A percentile compares a stretch with the other conserved stretches of the same genome.
Evolutionary conservation across 306 rosid genomes (phyloP).

Genomic region (Pterocarpus santalinus): DNA sequence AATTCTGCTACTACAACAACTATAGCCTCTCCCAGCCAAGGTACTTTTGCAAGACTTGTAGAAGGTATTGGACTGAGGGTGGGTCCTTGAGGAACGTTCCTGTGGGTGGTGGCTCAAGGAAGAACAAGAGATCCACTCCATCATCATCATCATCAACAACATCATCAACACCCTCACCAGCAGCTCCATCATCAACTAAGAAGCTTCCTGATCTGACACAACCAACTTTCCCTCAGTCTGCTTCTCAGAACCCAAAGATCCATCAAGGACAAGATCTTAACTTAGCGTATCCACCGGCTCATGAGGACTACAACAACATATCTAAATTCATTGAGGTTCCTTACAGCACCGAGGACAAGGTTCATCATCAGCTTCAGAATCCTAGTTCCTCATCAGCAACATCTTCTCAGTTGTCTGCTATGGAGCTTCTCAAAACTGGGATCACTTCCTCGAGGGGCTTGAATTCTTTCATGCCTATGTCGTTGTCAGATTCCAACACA

Average conservation of each 20-base stretch:
- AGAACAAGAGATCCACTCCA: conserved; percentile 80
- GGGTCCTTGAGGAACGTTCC: conserved; percentile 96
- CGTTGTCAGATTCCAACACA: conserved; percentile 48
- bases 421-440: conserved; percentile 80
- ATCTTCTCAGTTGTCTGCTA: conserved; percentile 60
- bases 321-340: conserved; percentile 63
- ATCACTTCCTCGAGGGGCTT: conserved; percentile 66
- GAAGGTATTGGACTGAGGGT: conserved; percentile 99
- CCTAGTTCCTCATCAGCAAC: conserved; percentile 53
- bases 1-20: conserved; percentile 96
- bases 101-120: conserved; percentile 97
- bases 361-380: conserved; percentile 28
- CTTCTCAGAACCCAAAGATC: conserved; percentile 74
- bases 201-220: conserved; percentile 54
- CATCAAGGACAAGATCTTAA: conserved; percentile 91
- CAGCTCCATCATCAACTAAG: conserved; percentile 48
- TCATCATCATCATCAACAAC: conserved; percentile 57
- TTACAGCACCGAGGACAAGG: conserved; percentile 49
- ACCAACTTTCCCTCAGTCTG: conserved; percentile 54
- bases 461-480: conserved; percentile 70
- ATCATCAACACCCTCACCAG: conserved; percentile 50
- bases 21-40: conserved; percentile 97
- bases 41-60: conserved; percentile 92
- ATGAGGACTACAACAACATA: conserved; percentile 51
- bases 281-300: conserved; percentile 75